Evolutionary conservation across 1,139 yeast genomes (phyloP).

Genomic region (Groenewaldozyma auringiensis): DNA sequence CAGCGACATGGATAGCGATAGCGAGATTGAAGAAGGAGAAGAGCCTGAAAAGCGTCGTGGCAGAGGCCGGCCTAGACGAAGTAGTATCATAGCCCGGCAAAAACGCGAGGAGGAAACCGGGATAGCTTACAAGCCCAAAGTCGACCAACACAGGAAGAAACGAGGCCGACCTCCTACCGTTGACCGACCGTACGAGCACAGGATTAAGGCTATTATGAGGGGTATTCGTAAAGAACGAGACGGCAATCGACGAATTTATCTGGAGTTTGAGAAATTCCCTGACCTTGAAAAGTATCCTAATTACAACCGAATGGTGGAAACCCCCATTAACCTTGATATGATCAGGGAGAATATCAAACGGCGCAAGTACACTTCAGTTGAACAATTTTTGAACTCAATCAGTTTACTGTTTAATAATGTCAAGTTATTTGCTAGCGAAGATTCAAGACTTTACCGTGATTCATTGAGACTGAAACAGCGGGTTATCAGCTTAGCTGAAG

Average conservation of each 20-base stretch:
- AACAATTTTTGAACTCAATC: conserved; percentile 69
- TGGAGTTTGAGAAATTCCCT: conserved; percentile 74
- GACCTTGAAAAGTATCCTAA: conserved; percentile 58
- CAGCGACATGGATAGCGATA: conserved; percentile 29
- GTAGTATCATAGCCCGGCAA: conserved; percentile 21
- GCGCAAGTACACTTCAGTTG: conserved; percentile 70
- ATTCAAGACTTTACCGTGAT: conserved; percentile 50
- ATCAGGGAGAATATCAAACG: conserved; percentile 80
- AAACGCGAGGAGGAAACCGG: conserved; percentile 19
- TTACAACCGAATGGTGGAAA: conserved; percentile 54
- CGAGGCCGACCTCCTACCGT: conserved; percentile 95
- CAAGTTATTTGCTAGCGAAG: conserved; percentile 55
- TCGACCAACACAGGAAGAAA: conserved; percentile 55
- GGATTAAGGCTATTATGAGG: conserved; percentile 80
- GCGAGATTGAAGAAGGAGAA: conserved; percentile 34
- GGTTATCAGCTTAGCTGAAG: conserved; percentile 53
- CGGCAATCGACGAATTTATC: conserved; percentile 43
- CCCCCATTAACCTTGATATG: conserved; percentile 76
- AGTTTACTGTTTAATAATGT: conserved; percentile 69
- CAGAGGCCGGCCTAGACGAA: conserved; percentile 22
- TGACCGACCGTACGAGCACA: conserved; percentile 87
- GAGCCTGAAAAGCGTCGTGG: conserved; percentile 18
- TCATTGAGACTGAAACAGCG: conserved; percentile 54
- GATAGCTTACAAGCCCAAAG: conserved; percentile 5
- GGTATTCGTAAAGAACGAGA: conserved; percentile 67